Base-by-base conservation (phyloP, 345 rosid genomes). In the Kernera saxatilis region DNA sequence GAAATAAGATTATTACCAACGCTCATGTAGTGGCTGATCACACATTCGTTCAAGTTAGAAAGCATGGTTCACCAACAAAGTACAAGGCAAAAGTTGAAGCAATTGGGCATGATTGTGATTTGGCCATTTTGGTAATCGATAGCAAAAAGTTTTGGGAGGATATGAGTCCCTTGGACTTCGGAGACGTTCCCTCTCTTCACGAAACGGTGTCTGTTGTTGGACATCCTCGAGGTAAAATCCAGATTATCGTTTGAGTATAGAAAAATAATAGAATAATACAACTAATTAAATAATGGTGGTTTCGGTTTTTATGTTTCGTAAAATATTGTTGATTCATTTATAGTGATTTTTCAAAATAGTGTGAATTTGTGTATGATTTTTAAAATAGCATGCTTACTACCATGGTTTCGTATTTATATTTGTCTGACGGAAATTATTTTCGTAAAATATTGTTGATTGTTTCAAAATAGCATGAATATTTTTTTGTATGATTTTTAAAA, bases 1-100 rank as follows among this genome's bases (percentile, higher is more conserved):
- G 86, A 18, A 82, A 69, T 36, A 83, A 54, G 79, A 85, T 88
- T 68, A 81, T 91, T 18, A 88, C 94, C 49, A 91, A 86, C 78
- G 97, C 92, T 33, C 97, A 91, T 75, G 94, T 88, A 12, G 94
- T 88, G 46, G 87, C 90, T 27, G 88, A 91, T 73, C 82, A 85
- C 60, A 82, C 89, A 10, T 88, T 83, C 65, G 89, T 91, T 39
- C 84, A 85, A 32, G 89, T 91, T 22, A 85, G 92, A 78, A 91
- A 87, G 67, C 94, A 88, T 29, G 92, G 94, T 17, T 85, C 86
- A 40, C 84, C 92, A 8, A 79, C 85, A 55, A 83, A 82, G 77
- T 85, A 77, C 56, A 80, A 80, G 46, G 94, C 92, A 10, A 68
- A 81, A 74, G 84, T 88, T 51, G 83, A 76, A 63, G 90, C 88